phyloP scores from a whole-genome alignment of 2,329 filamentous ascomycete genomes.

The Penicillium italicum region DNA sequence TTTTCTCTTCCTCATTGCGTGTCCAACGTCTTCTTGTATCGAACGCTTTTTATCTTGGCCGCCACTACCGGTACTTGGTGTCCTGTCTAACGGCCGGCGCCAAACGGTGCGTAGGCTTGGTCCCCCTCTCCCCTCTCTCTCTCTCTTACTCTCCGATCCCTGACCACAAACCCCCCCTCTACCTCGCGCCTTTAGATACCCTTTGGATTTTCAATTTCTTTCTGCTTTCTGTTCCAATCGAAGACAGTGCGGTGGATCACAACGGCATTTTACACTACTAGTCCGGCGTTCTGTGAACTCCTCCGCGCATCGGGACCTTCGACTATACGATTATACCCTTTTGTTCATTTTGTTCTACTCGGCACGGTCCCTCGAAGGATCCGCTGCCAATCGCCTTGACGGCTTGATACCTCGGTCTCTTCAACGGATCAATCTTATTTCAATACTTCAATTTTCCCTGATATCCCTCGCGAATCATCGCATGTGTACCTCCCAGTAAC shows the following conservation, averaged over 20 bases:
- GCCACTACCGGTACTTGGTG: constrained; percentile 46
- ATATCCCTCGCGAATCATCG: constrained; percentile 36
- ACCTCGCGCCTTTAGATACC: constrained; percentile 14
- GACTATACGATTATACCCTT: constrained; percentile 34
- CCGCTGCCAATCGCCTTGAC: constrained; percentile 30
- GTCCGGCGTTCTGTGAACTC: constrained; percentile 22
- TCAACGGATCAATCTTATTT: constrained; percentile 10
- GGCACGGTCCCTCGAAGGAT: constrained; percentile 24
- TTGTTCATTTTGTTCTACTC: constrained; percentile 25
- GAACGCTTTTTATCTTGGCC: constrained; percentile 40
- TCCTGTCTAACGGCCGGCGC: constrained; percentile 46
- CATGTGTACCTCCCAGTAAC: constrained; percentile 40
- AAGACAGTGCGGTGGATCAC: constrained; percentile 2
- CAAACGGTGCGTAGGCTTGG: constrained; percentile 47
- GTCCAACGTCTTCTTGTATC: constrained; percentile 33
- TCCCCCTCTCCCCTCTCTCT: constrained; percentile 30
- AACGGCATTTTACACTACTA: background rate
- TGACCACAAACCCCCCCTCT: constrained; percentile 11
- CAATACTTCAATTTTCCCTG: constrained; percentile 16
- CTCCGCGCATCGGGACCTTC: constrained; percentile 31
- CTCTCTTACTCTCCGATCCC: constrained; percentile 20
- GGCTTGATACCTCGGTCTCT: constrained; percentile 20
- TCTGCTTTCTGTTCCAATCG: constrained; percentile 11
- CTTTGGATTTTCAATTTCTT: constrained; percentile 12
- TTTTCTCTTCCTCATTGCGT: constrained; percentile 18